Evolutionary conservation across 148 eudicot species (phyloP).

Genomic region (Nepenthes gracilis): DNA sequence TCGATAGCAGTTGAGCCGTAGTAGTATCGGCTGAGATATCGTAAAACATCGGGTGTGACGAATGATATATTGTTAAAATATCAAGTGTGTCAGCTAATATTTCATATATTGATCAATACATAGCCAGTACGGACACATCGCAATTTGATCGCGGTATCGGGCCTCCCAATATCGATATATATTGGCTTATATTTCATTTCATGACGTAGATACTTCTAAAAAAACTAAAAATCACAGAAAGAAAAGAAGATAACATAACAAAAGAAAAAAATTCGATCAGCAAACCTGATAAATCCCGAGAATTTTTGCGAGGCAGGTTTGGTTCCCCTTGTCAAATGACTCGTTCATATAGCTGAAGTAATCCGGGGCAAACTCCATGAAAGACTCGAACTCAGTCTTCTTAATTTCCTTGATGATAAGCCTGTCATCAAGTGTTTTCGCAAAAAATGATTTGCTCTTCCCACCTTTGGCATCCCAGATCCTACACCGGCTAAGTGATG

Average conservation of each 20-base stretch:
- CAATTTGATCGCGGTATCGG: no score
- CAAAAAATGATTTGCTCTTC: slow-evolving; percentile 86
- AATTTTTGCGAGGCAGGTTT: slow-evolving; percentile 93
- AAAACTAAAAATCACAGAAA: background rate
- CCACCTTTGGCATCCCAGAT: slow-evolving; percentile 98
- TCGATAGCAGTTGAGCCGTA: no score
- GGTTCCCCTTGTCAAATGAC: slow-evolving; percentile 59
- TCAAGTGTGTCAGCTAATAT: no score
- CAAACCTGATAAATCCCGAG: slow-evolving; percentile 92
- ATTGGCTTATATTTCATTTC: no score
- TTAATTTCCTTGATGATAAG: slow-evolving; percentile 91
- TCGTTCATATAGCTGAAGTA: slow-evolving; percentile 65
- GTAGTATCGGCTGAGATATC: no score
- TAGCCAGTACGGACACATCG: no score
- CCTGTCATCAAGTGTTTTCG: slow-evolving; percentile 82
- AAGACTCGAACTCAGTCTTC: slow-evolving; percentile 74
- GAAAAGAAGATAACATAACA: background rate
- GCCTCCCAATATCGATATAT: no score
- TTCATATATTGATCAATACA: no score
- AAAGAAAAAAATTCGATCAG: background rate
- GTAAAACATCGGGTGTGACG: no score
- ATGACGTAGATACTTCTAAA: no score
- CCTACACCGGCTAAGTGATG: slow-evolving; percentile 86
- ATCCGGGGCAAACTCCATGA: slow-evolving; percentile 55
- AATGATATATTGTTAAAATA: no score